A percentile compares a stretch with the other conserved stretches of the same genome.
Conservation (phyloP, 352 stramenopile genomes). For the Phytophthora rubi region DNA sequence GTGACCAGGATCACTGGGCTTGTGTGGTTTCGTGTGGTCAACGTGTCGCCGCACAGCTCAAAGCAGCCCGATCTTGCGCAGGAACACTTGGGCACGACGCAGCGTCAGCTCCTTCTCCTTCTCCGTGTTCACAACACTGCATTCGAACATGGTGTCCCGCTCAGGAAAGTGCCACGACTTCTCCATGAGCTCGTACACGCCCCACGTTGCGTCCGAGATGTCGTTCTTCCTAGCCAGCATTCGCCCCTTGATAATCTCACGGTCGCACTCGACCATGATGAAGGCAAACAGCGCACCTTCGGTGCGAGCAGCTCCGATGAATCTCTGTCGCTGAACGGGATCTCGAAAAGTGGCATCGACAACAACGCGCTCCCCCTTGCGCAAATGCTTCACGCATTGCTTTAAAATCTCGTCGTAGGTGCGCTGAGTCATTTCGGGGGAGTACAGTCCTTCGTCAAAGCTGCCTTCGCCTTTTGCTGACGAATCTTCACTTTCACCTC, state of each 20-base stretch:
- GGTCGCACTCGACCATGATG: constrained; percentile 69
- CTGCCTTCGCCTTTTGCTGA: constrained; percentile 25
- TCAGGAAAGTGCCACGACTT: constrained; percentile 50
- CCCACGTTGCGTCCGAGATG: constrained; percentile 73
- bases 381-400: constrained; percentile 41
- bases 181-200: constrained; percentile 75
- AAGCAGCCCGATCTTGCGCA: constrained; percentile 63
- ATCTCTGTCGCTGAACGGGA: constrained; percentile 43
- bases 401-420: constrained; percentile 75
- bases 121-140: constrained; percentile 65
- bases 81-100: constrained; percentile 55
- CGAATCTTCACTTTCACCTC: constrained; percentile 12
- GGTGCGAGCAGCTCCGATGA: constrained; percentile 46
- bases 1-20: not conserved
- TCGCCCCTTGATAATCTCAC: constrained; percentile 69
- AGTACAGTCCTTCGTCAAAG: constrained; percentile 70
- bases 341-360: constrained; percentile 74
- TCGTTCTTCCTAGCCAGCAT: constrained; percentile 67
- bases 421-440: constrained; percentile 55
- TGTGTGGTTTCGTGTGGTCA: not conserved
- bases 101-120: constrained; percentile 76
- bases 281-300: constrained; percentile 64
- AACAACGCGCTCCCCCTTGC: constrained; percentile 58
- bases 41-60: constrained; percentile 11
- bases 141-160: constrained; percentile 44